Conservation (phyloP, 148 eudicot species). For the Pharnaceum exiguum region DNA sequence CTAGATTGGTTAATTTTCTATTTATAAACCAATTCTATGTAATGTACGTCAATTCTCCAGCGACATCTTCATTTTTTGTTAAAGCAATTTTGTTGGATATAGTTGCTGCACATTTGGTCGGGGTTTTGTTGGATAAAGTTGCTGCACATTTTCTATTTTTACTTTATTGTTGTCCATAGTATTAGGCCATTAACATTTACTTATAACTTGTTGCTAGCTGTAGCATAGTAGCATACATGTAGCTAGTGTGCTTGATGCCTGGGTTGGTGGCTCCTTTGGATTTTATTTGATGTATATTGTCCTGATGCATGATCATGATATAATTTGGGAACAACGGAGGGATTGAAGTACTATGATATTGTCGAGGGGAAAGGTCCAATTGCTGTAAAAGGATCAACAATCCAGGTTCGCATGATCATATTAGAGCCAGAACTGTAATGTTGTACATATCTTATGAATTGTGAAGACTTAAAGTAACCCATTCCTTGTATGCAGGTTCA, state of each 20-base stretch:
- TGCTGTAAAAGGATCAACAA: conserved; percentile 77
- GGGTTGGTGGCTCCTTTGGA: no score
- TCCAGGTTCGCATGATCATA: conserved; percentile 78
- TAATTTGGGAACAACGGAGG: conserved; percentile 60
- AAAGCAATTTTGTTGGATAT: no score
- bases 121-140: no score
- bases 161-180: not conserved
- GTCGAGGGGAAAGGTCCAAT: conserved; percentile 79
- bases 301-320: conserved; percentile 1
- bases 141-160: conserved; percentile 36
- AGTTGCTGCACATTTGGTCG: no score
- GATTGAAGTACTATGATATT: conserved; percentile 81
- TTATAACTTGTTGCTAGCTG: no score
- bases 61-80: no score
- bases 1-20: no score
- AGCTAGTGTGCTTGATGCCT: no score
- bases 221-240: no score
- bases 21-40: no score
- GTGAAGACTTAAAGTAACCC: conserved; percentile 10
- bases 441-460: not conserved
- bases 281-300: not conserved
- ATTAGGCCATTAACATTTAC: no score
- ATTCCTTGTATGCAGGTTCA: conserved; percentile 64
- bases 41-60: no score
- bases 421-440: conserved; percentile 8